phyloP scores from a whole-genome alignment of 176 grass and related monocot species.

The Oryza punctata region DNA sequence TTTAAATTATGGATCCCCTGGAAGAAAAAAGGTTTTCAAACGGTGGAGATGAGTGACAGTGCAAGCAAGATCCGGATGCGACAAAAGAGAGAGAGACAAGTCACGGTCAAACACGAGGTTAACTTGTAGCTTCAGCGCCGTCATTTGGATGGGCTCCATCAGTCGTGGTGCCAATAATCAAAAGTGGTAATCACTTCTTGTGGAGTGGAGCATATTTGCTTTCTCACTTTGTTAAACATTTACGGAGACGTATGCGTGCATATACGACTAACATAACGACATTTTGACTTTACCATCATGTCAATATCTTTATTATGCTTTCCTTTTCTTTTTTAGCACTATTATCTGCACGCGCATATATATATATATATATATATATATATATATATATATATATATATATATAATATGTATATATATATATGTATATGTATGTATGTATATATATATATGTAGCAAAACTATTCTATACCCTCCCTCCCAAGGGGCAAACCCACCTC shows the following conservation, averaged over 20 bases:
- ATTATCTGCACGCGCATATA: too few species aligned
- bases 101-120: not conserved
- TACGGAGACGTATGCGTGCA: not conserved
- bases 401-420: too few species aligned
- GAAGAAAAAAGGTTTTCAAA: not conserved
- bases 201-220: not conserved
- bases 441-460: too few species aligned
- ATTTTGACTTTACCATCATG: not conserved
- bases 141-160: not conserved
- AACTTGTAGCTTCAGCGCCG: not conserved
- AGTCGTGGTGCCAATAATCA: not conserved
- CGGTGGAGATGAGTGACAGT: not conserved
- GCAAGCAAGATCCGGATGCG: not conserved
- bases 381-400: too few species aligned
- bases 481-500: too few species aligned
- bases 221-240: not conserved
- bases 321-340: too few species aligned
- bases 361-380: too few species aligned
- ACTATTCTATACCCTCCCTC: too few species aligned
- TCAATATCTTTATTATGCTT: too few species aligned
- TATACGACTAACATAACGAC: not conserved
- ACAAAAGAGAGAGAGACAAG: not conserved
- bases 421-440: too few species aligned
- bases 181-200: not conserved
- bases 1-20: not conserved